Base-by-base conservation (phyloP, 805 yeast species). In the Kodamaea restingae region DNA sequence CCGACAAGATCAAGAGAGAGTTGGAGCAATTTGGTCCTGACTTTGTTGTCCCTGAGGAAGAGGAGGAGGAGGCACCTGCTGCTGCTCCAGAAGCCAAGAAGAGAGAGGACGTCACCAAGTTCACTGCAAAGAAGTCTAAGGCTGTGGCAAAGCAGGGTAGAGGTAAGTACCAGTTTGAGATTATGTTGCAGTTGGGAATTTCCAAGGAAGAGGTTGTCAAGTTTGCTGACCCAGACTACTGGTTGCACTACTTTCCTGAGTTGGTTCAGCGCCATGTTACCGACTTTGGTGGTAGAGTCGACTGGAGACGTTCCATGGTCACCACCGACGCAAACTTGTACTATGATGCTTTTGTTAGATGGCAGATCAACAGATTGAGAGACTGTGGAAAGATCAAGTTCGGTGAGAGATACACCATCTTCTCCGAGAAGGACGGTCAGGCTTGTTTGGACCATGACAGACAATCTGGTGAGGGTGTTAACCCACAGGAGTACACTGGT, bases 361-460 rank as follows among this genome's bases (percentile, higher is more conserved):
- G 98, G 98, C 96, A 88, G 67, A 86, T 93, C 80, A 87, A 82
- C 67, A 73, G 82, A 59, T 79, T 93, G 62, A 86, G 80, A 70
- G 88, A 78, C 34, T 67, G 75, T 43, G 95, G 91, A 48, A 91
- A 88, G 69, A 88, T 93, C 70, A 93, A 91, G 72, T 93, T 93
- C 53, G 98, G 98, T 65, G 95, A 91, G 72, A 83, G 98, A 70
- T 87, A 88, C 73, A 93, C 98, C 50, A 87, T 93, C 56, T 93
- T 87, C 70, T 90, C 98, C 30, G 95, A 88, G 60, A 91, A 86
- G 69, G 98, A 93, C 67, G 97, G 97, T 49, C 98, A 93, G 73
- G 95, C 98, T 28, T 93, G 98, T 75, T 90, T 93, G 91, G 98
- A 93, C 66, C 98, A 93, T 65, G 98, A 93, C 67, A 83, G 98